Evolutionary conservation across 2,329 filamentous ascomycete genomes (phyloP).

Genomic region (Fusarium protoensiforme): DNA sequence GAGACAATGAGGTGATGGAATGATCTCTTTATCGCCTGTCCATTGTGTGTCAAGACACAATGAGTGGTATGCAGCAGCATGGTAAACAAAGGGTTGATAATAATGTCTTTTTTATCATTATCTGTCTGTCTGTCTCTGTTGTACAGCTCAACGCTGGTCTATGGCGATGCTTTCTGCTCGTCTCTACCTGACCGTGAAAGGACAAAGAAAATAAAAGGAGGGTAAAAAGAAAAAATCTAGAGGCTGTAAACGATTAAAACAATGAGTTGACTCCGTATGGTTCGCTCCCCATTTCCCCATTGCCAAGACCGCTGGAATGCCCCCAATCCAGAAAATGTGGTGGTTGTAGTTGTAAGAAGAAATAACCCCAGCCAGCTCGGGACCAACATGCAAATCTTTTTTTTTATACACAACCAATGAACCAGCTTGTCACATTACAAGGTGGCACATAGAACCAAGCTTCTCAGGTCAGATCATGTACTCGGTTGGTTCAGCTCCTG

Average conservation of each 20-base stretch:
- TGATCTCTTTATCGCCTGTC: neutral
- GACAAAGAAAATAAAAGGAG: neutral
- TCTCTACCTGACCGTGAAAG: neutral
- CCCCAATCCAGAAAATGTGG: neutral
- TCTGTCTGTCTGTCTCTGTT: conserved; percentile 3
- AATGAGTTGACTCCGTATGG: neutral
- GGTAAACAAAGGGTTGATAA: neutral
- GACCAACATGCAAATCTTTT: conserved; percentile 5
- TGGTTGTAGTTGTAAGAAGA: conserved; percentile 12
- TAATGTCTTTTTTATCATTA: conserved; percentile 5
- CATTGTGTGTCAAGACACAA: neutral
- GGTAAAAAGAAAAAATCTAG: conserved; percentile 3
- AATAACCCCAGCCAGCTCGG: conserved; percentile 22
- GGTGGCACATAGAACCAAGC: neutral
- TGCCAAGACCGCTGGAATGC: neutral
- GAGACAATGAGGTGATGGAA: neutral
- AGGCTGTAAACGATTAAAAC: conserved; percentile 12
- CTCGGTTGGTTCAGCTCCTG: conserved; percentile 13
- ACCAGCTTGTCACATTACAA: neutral
- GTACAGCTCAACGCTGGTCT: neutral
- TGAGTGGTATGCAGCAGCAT: neutral
- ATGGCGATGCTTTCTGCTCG: neutral
- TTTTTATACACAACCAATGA: neutral
- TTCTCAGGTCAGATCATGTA: neutral
- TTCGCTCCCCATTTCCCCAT: conserved; percentile 1